phyloP scores from a whole-genome alignment of 306 rosid species.

The Castanopsis chinensis region DNA sequence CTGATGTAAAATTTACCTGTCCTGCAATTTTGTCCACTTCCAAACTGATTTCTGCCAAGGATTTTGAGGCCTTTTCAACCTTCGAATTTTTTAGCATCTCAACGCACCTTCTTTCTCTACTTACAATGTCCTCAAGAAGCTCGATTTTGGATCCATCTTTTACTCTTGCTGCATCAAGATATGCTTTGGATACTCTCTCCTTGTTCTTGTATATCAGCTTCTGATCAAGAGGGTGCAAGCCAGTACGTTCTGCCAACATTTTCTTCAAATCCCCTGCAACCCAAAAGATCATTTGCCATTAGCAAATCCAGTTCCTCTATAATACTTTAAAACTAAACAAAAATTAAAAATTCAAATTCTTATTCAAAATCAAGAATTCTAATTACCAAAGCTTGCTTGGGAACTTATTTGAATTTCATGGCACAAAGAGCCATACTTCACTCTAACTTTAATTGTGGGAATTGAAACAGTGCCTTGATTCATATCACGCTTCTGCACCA shows the following conservation, averaged over 20 bases:
- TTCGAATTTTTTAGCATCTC: constrained; percentile 49
- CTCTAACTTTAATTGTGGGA: constrained; percentile 54
- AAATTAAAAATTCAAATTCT: background rate
- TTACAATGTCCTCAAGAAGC: constrained; percentile 51
- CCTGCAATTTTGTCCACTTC: constrained; percentile 54
- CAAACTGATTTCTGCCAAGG: constrained; percentile 43
- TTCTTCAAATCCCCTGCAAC: constrained; percentile 90
- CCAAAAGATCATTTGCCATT: background rate
- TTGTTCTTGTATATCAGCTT: constrained; percentile 72
- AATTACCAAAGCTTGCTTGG: constrained; percentile 83
- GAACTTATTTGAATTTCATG: constrained; percentile 62
- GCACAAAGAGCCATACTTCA: constrained; percentile 55
- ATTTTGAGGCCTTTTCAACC: constrained; percentile 52
- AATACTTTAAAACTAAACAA: background rate
- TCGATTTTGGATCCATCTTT: constrained; percentile 68
- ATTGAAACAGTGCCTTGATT: constrained; percentile 27
- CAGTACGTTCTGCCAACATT: constrained; percentile 55
- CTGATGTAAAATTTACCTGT: constrained; percentile 43
- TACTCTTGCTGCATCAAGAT: constrained; percentile 64
- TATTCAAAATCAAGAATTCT: background rate
- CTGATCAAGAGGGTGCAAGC: constrained; percentile 65
- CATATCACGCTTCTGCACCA: constrained; percentile 67
- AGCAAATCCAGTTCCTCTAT: background rate
- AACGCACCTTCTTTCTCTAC: constrained; percentile 51
- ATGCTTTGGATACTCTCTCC: constrained; percentile 74